Evolutionary conservation across 495 filamentous ascomycete genomes (phyloP).

Genomic region (Penicillium taxi): DNA sequence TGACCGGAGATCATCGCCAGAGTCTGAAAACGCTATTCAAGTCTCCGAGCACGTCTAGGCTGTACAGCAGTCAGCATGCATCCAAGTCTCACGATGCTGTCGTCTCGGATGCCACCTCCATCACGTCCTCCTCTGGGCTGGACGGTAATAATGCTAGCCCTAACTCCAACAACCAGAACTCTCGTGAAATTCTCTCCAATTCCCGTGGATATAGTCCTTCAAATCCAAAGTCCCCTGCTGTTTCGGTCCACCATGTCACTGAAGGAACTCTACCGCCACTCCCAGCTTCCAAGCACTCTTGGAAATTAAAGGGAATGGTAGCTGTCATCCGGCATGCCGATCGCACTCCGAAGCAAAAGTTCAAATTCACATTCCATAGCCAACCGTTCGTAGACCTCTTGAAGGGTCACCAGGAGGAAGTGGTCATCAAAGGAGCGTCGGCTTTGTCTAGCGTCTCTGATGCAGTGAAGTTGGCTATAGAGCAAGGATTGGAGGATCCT

Average conservation of each 20-base stretch:
- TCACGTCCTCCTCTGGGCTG: conserved; percentile 43
- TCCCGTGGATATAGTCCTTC: conserved; percentile 21
- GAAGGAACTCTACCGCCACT: conserved; percentile 47
- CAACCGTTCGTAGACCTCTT: conserved; percentile 91
- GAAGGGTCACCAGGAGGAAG: conserved; percentile 91
- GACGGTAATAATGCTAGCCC: conserved; percentile 27
- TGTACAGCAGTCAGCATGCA: conserved; percentile 42
- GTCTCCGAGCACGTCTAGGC: conserved; percentile 56
- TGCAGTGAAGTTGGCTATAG: conserved; percentile 72
- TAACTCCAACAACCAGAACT: conserved; percentile 11
- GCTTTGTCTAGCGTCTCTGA: conserved; percentile 82
- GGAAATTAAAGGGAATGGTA: conserved; percentile 98
- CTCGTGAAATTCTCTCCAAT: conserved; percentile 20
- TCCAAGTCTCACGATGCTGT: conserved; percentile 29
- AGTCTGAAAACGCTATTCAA: conserved; percentile 51
- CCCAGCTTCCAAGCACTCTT: conserved; percentile 87
- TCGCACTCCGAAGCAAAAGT: conserved; percentile 96
- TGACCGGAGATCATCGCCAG: conserved; percentile 32
- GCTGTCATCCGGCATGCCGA: conserved; percentile 94
- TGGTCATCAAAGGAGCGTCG: conserved; percentile 83
- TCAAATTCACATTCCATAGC: conserved; percentile 97
- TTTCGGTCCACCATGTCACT: conserved; percentile 22
- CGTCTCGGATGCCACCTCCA: conserved; percentile 43
- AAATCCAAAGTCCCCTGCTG: conserved; percentile 24
- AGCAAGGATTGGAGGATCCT: conserved; percentile 70